Base-by-base conservation (phyloP, 108 stramenopile species). In the Skeletonema tropicum region DNA sequence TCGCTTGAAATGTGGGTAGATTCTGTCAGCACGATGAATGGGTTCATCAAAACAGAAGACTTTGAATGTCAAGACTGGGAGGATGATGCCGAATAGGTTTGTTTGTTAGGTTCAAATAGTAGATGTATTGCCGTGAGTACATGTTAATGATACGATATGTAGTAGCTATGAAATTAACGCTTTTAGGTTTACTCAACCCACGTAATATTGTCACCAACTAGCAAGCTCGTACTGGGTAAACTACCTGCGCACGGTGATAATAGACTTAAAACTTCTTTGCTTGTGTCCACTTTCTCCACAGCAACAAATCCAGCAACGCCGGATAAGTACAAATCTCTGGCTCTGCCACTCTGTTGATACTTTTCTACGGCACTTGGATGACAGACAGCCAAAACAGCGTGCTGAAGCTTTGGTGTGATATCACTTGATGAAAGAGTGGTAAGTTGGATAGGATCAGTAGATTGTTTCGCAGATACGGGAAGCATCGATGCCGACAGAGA, bases 301-400 rank as follows among this genome's bases (percentile, higher is more conserved):
- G 77, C 77, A 49, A 92, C 91, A 76, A 95, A 93, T 39, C 94
- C 94, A 10, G 94, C 90, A 21, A 93, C 88, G 0, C 94, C 92
- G 1, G 87, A 60, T 17, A 79, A 58, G 68, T 87, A 89, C 73
- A 95, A 82, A 76, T 93, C 92, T 38, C 87, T 69, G 0, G 88
- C 92, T 17, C 71, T 68, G 29, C 87, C 87, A 57, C 77, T 81
- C 31, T 72, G 55, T 65, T 87, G 78, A 58, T 89, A 95, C 59
- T 77, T 68, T 66, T 76, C 79, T 33, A 90, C 91, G 3, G 94
- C 89, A 13, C 74, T 35, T 25, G 92, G 94, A 86, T 95, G 94
- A 71, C 94, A 95, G 10, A 95, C 91, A 5, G 94, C 94, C 66
- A 90, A 63, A 0, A 95, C 33, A 5, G 83, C 60, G 62, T 92